phyloP scores from a whole-genome alignment of 768 basidiomycete genomes.

The Podaxis sp. region DNA sequence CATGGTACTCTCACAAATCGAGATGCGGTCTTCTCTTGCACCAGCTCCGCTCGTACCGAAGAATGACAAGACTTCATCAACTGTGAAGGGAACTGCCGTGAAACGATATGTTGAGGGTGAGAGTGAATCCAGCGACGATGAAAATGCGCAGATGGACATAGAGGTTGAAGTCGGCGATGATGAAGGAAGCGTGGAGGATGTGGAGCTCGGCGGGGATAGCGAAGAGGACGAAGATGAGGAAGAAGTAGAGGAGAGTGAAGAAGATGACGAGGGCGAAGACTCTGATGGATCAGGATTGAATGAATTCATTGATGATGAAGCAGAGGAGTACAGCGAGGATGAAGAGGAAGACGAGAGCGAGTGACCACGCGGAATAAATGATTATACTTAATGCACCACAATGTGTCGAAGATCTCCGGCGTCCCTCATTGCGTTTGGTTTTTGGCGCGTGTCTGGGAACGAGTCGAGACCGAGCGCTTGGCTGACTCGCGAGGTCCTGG shows the following conservation, averaged over 20 bases:
- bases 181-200: conserved; percentile 74
- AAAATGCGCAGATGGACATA: conserved; percentile 56
- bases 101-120: conserved; percentile 78
- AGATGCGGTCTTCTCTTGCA: conserved; percentile 75
- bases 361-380: conserved; percentile 20
- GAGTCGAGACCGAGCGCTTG: background rate
- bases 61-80: conserved; percentile 30
- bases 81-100: conserved; percentile 34
- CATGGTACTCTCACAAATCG: conserved; percentile 91
- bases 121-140: conserved; percentile 53
- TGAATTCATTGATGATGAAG: conserved; percentile 63
- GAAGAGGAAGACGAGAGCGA: conserved; percentile 50
- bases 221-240: conserved; percentile 48
- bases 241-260: conserved; percentile 24
- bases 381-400: background rate
- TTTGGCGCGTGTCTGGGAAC: background rate
- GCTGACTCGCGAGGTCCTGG: background rate
- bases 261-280: conserved; percentile 40
- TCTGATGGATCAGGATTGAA: conserved; percentile 31
- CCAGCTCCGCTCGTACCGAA: conserved; percentile 52
- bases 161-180: conserved; percentile 68
- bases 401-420: background rate
- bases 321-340: conserved; percentile 55
- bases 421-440: background rate
- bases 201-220: conserved; percentile 68